These are phyloP conservation scores for Penicillium occitanis DNA, from an alignment of 2,329 filamentous ascomycete species.

Conservation along the genomic window DNA sequence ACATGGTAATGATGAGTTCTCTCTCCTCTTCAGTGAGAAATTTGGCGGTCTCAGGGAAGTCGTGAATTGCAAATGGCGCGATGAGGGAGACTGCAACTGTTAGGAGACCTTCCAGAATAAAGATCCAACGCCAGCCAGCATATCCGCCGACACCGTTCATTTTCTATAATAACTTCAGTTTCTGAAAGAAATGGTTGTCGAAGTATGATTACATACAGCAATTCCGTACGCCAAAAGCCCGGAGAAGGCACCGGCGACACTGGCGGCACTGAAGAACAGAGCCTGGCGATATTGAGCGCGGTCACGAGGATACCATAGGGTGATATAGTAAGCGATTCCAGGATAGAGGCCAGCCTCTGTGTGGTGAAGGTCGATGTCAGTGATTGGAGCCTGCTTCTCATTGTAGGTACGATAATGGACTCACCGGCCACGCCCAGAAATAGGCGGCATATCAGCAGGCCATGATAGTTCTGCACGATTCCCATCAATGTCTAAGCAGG, in stretches of 20 bases:
- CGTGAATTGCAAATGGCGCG: conserved; percentile 48
- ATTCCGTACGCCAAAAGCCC: conserved; percentile 66
- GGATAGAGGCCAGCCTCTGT: conserved; percentile 48
- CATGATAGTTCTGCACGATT: conserved; percentile 45
- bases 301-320: conserved; percentile 60
- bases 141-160: conserved; percentile 52
- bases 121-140: conserved; percentile 53
- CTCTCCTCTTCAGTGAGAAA: conserved; percentile 46
- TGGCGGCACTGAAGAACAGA: conserved; percentile 57
- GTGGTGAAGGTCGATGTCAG: not conserved
- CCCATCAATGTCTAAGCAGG: conserved; percentile 43
- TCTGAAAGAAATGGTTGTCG: not conserved
- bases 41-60: conserved; percentile 46
- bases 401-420: not conserved
- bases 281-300: conserved; percentile 58
- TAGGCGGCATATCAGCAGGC: conserved; percentile 51
- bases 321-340: conserved; percentile 52
- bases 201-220: conserved; percentile 53
- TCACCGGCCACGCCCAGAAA: conserved; percentile 45
- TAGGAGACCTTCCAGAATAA: conserved; percentile 51
- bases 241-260: conserved; percentile 77
- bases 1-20: conserved; percentile 38
- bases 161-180: conserved; percentile 30
- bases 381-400: not conserved
- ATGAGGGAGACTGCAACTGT: conserved; percentile 46